Conservation (phyloP, 1,284 basidiomycete genomes). For the Sphagnurus paluster region DNA sequence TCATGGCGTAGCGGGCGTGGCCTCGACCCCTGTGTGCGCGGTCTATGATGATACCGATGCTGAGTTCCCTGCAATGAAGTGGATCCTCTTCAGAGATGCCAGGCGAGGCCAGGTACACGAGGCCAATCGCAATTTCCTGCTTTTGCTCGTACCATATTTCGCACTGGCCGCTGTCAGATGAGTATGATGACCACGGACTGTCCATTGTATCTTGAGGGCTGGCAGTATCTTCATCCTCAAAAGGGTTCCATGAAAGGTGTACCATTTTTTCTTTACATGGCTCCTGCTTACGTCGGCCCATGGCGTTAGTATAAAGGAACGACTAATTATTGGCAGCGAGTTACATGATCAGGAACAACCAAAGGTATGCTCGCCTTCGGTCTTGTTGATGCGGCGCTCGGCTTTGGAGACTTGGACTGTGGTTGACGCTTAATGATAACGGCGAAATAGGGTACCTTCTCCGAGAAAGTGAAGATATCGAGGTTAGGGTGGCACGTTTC, state of each 20-base stretch:
- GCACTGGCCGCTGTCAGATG: too few species aligned
- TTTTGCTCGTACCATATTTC: too few species aligned
- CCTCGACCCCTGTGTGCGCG: slow-evolving; percentile 37
- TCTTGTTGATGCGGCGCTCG: neutral
- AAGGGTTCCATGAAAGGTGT: too few species aligned
- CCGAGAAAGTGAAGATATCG: slow-evolving; percentile 42
- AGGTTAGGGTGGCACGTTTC: slow-evolving; percentile 35
- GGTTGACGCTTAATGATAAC: slow-evolving; percentile 31
- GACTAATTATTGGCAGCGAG: too few species aligned
- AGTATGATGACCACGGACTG: too few species aligned
- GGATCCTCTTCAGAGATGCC: slow-evolving; percentile 19
- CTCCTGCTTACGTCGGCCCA: too few species aligned
- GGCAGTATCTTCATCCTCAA: too few species aligned
- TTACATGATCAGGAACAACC: too few species aligned
- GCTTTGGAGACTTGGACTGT: neutral
- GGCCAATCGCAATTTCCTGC: slow-evolving; percentile 40
- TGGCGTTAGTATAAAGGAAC: too few species aligned
- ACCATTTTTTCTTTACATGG: too few species aligned
- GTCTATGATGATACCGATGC: slow-evolving; percentile 50
- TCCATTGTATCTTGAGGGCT: too few species aligned
- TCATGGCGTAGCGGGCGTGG: slow-evolving; percentile 44
- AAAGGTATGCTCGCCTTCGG: too few species aligned
- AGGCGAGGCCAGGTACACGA: slow-evolving; percentile 45
- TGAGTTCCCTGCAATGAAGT: slow-evolving; percentile 42
- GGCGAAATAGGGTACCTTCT: slow-evolving; percentile 36